Percentiles rank a stretch among this genome's conserved stretches.
These are phyloP conservation scores for Hymenoscyphus linearis DNA, from an alignment of 2,329 filamentous ascomycete species.

Conservation along the genomic window DNA sequence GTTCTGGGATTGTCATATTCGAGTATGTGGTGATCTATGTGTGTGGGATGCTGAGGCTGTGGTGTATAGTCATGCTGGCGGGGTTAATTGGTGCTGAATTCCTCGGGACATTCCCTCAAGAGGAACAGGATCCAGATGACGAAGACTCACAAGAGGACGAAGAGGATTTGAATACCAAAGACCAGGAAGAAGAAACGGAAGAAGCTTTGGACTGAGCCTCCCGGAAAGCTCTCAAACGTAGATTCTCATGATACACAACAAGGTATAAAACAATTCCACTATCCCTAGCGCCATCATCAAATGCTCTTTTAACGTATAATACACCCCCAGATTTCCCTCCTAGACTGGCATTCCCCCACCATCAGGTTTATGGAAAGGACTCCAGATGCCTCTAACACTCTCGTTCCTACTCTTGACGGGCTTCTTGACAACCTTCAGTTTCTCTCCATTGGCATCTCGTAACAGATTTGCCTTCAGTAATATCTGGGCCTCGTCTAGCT, in stretches of 20 bases:
- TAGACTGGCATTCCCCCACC: constrained; percentile 39
- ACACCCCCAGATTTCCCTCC: background rate
- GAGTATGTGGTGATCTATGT: background rate
- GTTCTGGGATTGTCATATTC: background rate
- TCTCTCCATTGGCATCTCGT: constrained; percentile 70
- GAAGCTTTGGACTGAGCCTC: background rate
- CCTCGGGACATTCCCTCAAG: background rate
- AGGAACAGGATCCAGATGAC: background rate
- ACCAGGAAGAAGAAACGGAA: background rate
- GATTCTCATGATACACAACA: constrained; percentile 2
- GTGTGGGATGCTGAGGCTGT: background rate
- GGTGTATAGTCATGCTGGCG: background rate
- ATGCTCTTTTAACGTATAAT: background rate
- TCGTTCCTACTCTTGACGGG: constrained; percentile 59
- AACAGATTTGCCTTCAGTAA: constrained; percentile 71
- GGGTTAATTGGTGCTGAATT: background rate
- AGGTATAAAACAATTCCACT: constrained; percentile 1
- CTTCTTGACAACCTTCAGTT: constrained; percentile 59
- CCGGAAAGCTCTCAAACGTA: background rate
- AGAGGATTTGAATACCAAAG: background rate
- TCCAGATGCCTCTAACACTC: constrained; percentile 66
- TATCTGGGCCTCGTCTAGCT: constrained; percentile 75
- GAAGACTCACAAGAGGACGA: background rate
- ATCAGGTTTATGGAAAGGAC: constrained; percentile 51
- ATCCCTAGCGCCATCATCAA: background rate